Evolutionary conservation across 2,329 filamentous ascomycete species (phyloP).

Genomic region (Pseudocercospora vitis): DNA sequence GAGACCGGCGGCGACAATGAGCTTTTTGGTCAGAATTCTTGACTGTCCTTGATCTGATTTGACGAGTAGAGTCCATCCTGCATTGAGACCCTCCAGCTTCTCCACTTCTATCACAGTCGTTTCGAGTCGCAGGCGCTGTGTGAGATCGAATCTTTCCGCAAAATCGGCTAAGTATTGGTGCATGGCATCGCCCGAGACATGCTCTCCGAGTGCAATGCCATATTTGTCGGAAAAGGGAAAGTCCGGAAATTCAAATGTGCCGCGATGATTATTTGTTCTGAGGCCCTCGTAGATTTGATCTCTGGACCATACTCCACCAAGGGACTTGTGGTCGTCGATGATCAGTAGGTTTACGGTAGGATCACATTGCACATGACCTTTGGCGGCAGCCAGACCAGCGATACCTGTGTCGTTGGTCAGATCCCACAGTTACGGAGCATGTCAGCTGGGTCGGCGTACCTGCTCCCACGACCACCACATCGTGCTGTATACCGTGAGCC

Average conservation of each 20-base stretch:
- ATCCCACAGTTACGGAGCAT: not conserved
- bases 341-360: constrained; percentile 14
- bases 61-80: constrained; percentile 13
- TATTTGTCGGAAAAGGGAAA: constrained; percentile 16
- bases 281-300: constrained; percentile 19
- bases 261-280: constrained; percentile 16
- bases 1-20: constrained; percentile 15
- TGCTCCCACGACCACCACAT: constrained; percentile 18
- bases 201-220: constrained; percentile 9
- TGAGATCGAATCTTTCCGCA: constrained; percentile 11
- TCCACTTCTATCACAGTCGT: constrained; percentile 14
- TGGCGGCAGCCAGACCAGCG: constrained; percentile 14
- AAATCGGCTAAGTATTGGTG: constrained; percentile 18
- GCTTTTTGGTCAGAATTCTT: constrained; percentile 12
- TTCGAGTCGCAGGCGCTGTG: constrained; percentile 9
- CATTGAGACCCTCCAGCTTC: constrained; percentile 12
- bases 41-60: not conserved
- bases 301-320: constrained; percentile 19
- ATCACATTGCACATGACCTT: constrained; percentile 17
- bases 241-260: constrained; percentile 17
- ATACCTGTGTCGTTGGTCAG: constrained; percentile 14
- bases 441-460: constrained; percentile 1
- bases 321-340: constrained; percentile 17
- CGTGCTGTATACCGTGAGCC: constrained; percentile 11
- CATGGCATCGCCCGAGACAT: constrained; percentile 16